phyloP scores from a whole-genome alignment of 2,329 filamentous ascomycete species.

The Aspergillus sergii region DNA sequence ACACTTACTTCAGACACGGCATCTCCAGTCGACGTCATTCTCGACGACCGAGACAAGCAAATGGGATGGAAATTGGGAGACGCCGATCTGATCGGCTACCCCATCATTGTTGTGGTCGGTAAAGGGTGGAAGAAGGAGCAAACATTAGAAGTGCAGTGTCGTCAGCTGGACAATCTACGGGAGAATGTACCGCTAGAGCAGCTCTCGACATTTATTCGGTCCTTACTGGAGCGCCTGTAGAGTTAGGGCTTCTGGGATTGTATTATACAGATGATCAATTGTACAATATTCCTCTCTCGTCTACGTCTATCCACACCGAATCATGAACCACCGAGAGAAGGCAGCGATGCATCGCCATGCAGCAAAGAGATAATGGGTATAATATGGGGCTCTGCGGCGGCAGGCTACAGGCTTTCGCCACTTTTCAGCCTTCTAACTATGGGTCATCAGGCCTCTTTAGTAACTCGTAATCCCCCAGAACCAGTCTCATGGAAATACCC shows the following conservation, averaged over 20 bases:
- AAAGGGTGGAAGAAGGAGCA: conserved; percentile 63
- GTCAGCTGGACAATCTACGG: conserved; percentile 62
- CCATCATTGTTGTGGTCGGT: conserved; percentile 78
- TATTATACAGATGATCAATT: conserved; percentile 8
- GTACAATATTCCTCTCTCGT: conserved; percentile 7
- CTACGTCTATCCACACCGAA: not conserved
- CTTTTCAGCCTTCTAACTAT: not conserved
- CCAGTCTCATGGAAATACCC: too few relatives aligned
- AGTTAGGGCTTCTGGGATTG: not conserved
- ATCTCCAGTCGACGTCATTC: conserved; percentile 60
- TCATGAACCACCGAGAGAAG: not conserved
- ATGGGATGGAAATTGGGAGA: conserved; percentile 88
- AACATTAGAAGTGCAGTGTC: conserved; percentile 77
- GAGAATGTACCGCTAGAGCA: conserved; percentile 58
- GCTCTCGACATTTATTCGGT: conserved; percentile 51
- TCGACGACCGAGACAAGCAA: conserved; percentile 72
- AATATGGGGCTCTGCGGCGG: not conserved
- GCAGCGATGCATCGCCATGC: not conserved
- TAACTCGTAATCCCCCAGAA: not conserved
- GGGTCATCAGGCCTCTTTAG: not conserved
- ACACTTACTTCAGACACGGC: conserved; percentile 42
- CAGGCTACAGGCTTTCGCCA: not conserved
- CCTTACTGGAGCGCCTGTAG: conserved; percentile 56
- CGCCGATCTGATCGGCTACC: conserved; percentile 87
- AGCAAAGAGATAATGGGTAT: not conserved